phyloP scores from a whole-genome alignment of 805 yeast species.

The Ogataea sp. region DNA sequence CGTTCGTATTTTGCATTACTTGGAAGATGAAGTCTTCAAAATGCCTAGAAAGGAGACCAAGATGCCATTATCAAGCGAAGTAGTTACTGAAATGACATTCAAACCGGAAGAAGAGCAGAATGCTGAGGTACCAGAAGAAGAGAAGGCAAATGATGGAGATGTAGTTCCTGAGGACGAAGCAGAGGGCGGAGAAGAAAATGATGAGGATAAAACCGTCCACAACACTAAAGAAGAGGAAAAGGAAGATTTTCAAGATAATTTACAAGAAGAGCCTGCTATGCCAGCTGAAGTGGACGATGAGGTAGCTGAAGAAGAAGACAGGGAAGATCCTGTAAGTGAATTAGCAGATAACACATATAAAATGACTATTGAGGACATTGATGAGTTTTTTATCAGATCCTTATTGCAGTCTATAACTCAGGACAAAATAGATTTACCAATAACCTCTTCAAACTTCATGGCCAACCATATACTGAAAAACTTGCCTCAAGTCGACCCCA shows the following conservation, averaged over 20 bases:
- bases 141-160: slow-evolving; percentile 6
- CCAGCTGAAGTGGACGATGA: slow-evolving; percentile 2
- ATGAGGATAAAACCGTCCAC: no score
- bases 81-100: slow-evolving; percentile 6
- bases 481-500: slow-evolving; percentile 57
- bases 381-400: slow-evolving; percentile 65
- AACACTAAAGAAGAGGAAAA: no score
- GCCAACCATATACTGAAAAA: slow-evolving; percentile 60
- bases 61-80: slow-evolving; percentile 32
- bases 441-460: slow-evolving; percentile 68
- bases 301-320: slow-evolving; percentile 2
- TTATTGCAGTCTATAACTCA: slow-evolving; percentile 60
- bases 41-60: slow-evolving; percentile 40
- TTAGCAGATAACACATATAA: slow-evolving; percentile 29
- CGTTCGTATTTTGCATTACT: slow-evolving; percentile 58
- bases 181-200: background rate
- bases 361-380: slow-evolving; percentile 57
- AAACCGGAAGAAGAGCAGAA: slow-evolving; percentile 11
- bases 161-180: slow-evolving; percentile 1
- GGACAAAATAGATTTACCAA: slow-evolving; percentile 53
- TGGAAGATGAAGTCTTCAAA: slow-evolving; percentile 56
- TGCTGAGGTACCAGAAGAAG: slow-evolving; percentile 13
- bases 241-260: slow-evolving; percentile 1
- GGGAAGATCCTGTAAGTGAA: slow-evolving; percentile 11
- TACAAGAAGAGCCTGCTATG: no score